These are phyloP conservation scores for Bipolaris bicolor DNA, from an alignment of 2,329 filamentous ascomycete species.

Conservation along the genomic window DNA sequence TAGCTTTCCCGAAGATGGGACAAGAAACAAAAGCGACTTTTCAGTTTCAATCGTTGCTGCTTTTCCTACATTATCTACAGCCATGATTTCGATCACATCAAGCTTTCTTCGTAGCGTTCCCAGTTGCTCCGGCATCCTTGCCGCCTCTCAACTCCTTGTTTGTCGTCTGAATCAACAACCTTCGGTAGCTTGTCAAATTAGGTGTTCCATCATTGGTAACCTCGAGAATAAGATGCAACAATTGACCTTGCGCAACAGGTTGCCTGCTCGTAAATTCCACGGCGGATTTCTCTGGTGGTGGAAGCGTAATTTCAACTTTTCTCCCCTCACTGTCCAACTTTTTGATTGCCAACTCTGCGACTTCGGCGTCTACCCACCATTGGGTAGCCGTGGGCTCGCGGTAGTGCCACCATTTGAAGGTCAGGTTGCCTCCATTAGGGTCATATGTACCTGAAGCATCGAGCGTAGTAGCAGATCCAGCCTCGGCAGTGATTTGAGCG, in stretches of 20 bases:
- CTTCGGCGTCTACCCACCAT: constrained; percentile 51
- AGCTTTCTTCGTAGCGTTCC: constrained; percentile 2
- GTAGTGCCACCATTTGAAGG: constrained; percentile 61
- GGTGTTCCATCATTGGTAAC: constrained; percentile 55
- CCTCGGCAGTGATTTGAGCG: constrained; percentile 51
- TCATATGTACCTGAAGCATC: constrained; percentile 58
- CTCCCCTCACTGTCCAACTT: constrained; percentile 36
- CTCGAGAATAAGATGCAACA: constrained; percentile 59
- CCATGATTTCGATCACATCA: background rate
- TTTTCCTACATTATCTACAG: background rate
- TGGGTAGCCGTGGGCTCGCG: constrained; percentile 52
- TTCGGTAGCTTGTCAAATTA: constrained; percentile 55
- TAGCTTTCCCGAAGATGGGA: no score
- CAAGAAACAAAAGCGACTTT: no score
- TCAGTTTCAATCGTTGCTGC: no score
- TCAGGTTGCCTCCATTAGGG: constrained; percentile 53
- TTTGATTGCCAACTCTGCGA: constrained; percentile 48
- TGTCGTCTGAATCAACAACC: constrained; percentile 50
- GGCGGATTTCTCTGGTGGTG: constrained; percentile 51
- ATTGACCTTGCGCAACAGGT: constrained; percentile 50
- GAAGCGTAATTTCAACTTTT: constrained; percentile 50
- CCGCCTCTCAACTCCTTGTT: constrained; percentile 40
- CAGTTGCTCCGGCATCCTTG: background rate
- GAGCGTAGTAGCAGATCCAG: constrained; percentile 50
- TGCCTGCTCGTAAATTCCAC: constrained; percentile 47